Conservation (phyloP, 805 yeast species). For the Candida yuanshanica region DNA sequence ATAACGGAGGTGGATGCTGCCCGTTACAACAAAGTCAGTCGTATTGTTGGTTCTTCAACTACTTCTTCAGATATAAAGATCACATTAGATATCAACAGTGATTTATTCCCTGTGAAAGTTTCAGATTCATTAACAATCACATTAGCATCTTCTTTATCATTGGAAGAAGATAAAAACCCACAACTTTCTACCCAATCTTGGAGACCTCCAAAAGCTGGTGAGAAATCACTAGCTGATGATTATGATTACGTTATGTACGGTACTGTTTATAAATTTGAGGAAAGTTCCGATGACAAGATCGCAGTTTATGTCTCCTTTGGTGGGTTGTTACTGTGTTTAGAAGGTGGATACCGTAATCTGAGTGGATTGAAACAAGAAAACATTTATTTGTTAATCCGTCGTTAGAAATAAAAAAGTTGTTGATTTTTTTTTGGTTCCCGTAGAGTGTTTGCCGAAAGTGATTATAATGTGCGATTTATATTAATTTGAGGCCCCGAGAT, state of each 20-base stretch:
- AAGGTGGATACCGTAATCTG: conserved; percentile 89
- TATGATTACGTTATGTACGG: conserved; percentile 99
- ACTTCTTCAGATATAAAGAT: conserved; percentile 75
- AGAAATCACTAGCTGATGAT: conserved; percentile 87
- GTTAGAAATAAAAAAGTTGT: conserved; percentile 15
- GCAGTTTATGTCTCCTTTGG: conserved; percentile 95
- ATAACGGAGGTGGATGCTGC: conserved; percentile 81
- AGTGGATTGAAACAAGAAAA: conserved; percentile 90
- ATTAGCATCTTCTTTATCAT: conserved; percentile 66
- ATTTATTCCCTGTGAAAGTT: conserved; percentile 76
- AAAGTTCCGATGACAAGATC: conserved; percentile 54
- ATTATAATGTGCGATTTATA: no score
- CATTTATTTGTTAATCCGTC: conserved; percentile 83
- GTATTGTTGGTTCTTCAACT: conserved; percentile 84
- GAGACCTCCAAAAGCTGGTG: conserved; percentile 70
- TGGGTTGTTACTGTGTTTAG: conserved; percentile 87
- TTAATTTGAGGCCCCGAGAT: no score
- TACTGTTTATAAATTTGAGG: conserved; percentile 94
- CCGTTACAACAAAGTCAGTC: conserved; percentile 86
- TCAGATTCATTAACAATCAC: conserved; percentile 82
- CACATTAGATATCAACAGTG: conserved; percentile 86
- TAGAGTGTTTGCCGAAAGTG: no score
- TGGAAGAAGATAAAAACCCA: conserved; percentile 42
- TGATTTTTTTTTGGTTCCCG: not conserved
- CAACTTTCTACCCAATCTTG: conserved; percentile 40